Base-by-base conservation (phyloP, 2,329 filamentous ascomycete species). In the Didymella exigua region DNA sequence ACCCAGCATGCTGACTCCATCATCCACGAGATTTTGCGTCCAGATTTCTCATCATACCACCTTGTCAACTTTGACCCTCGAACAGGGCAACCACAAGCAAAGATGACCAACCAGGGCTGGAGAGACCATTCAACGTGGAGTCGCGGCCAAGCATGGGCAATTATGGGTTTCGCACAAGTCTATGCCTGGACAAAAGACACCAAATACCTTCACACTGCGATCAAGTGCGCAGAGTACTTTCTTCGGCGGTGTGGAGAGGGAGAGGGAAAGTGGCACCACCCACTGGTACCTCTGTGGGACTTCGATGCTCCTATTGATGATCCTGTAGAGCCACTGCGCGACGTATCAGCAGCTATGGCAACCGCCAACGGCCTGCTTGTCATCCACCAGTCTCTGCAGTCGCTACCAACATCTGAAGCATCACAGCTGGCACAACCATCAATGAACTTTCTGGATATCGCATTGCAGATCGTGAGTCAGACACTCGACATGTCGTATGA, bases 91-190 rank as follows among this genome's bases (percentile, higher is more conserved):
- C 61, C 82, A 6, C 81, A 80, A 57, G 71, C 76, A 18, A 75
- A 75, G n/a, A 71, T 80, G 50, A 82, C 80, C 0, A 79, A 81
- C 42, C 80, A 82, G 59, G 80, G 80, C 0, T 76, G 76, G 61
- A 64, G 62, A 1, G 76, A 81, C 46, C 63, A 63, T 1, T 80
- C 76, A 0, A 79, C 75, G 9, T 82, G 80, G 80, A 69, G 75
- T 5, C 73, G 80, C 3, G 80, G 80, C 0, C 80, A 82, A 51
- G 78, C 79, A 0, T 82, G 80, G 80, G 75, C 76, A 0, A 77
- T 82, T 2, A 72, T 76, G 42, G 80, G 80, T 0, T 82, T 81
- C 49, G 75, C 75, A 0, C 75, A 81, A 60, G 76, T 76, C 0
- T 81, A 79, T 47, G 60, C 61, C n/a, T 82, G 80, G 79, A 82